A percentile compares a stretch with the other conserved stretches of the same genome.
Conservation (phyloP, 2,329 filamentous ascomycete species). For the Aspergillus sp. region DNA sequence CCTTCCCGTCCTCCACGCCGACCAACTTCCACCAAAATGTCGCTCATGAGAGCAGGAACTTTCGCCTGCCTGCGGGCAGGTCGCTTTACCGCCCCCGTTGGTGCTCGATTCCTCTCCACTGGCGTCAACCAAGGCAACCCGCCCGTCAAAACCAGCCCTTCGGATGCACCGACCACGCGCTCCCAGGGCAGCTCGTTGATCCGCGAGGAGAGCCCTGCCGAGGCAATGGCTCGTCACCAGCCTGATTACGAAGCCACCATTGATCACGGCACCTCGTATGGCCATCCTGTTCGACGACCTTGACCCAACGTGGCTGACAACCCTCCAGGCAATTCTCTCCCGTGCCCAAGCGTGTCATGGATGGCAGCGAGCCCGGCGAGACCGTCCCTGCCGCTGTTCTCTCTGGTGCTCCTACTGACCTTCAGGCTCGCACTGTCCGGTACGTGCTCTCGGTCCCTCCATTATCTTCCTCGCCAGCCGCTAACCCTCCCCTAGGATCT, state of each 20-base stretch:
- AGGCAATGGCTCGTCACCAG: constrained; percentile 61
- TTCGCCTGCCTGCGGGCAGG: constrained; percentile 32
- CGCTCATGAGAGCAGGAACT: constrained; percentile 59
- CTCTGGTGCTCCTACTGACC: constrained; percentile 87
- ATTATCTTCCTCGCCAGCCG: constrained; percentile 9
- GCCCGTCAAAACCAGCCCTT: constrained; percentile 51
- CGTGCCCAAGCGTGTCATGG: constrained; percentile 82
- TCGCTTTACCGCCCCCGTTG: constrained; percentile 29
- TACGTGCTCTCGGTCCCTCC: constrained; percentile 44
- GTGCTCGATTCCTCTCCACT: constrained; percentile 38
- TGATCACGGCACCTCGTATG: constrained; percentile 90
- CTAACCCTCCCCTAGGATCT: constrained; percentile 64
- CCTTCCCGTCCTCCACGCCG: constrained; percentile 14
- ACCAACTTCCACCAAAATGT: constrained; percentile 51
- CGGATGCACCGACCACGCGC: constrained; percentile 43
- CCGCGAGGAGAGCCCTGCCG: constrained; percentile 48
- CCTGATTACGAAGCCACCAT: constrained; percentile 77
- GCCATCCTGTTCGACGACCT: constrained; percentile 4
- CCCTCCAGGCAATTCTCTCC: constrained; percentile 76
- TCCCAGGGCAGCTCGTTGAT: constrained; percentile 46
- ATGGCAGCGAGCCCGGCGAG: constrained; percentile 78
- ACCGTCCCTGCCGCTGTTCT: constrained; percentile 77
- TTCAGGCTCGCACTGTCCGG: constrained; percentile 92
- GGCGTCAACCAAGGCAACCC: constrained; percentile 47
- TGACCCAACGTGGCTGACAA: constrained; percentile 22